These are phyloP conservation scores for Pleurotus tuoliensis DNA, from an alignment of 768 basidiomycete genomes.

Conservation along the genomic window DNA sequence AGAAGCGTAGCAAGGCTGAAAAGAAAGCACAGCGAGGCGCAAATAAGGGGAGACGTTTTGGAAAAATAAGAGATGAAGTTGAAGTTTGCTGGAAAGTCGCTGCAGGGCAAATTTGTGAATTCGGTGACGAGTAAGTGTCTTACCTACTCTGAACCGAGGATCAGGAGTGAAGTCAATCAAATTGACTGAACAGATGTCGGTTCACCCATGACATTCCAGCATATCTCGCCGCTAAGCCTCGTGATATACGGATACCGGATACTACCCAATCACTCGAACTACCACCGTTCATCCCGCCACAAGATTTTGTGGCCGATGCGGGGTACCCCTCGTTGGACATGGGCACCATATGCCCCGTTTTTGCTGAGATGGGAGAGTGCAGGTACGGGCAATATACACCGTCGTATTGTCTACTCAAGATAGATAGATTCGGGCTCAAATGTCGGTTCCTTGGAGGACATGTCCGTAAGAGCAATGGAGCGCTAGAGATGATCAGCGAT, in stretches of 20 bases:
- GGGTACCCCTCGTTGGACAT: constrained; percentile 39
- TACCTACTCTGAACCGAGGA: background rate
- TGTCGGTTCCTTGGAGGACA: constrained; percentile 90
- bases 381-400: constrained; percentile 28
- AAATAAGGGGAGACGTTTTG: constrained; percentile 82
- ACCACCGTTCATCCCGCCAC: constrained; percentile 46
- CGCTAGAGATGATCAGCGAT: constrained; percentile 43
- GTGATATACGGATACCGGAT: constrained; percentile 63
- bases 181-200: constrained; percentile 52
- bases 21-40: constrained; percentile 74
- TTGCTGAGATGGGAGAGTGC: constrained; percentile 68
- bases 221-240: constrained; percentile 75
- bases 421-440: constrained; percentile 67
- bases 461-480: constrained; percentile 42
- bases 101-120: constrained; percentile 64
- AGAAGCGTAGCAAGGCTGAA: constrained; percentile 53
- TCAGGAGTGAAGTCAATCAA: background rate
- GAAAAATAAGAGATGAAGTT: constrained; percentile 71
- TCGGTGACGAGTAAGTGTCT: constrained; percentile 59
- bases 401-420: background rate
- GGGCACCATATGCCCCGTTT: constrained; percentile 61
- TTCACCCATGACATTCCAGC: constrained; percentile 72
- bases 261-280: constrained; percentile 35
- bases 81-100: constrained; percentile 84
- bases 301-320: constrained; percentile 3